These are phyloP conservation scores for Diddensiella santjacobensis DNA, from an alignment of 805 yeast species.

Conservation along the genomic window DNA sequence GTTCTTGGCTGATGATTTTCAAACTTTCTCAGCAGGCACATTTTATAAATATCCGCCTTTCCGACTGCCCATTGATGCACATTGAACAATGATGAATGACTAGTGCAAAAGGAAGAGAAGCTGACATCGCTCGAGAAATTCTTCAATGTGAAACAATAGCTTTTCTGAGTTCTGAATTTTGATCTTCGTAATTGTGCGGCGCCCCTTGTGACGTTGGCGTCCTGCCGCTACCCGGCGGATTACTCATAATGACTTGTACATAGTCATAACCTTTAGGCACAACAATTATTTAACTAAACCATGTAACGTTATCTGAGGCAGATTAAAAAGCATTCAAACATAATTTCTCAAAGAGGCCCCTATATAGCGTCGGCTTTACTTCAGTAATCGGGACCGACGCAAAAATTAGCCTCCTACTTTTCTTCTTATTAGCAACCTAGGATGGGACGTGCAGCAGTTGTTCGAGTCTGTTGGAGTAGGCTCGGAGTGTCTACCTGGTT, in stretches of 20 bases:
- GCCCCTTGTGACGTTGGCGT: not conserved
- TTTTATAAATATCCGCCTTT: not conserved
- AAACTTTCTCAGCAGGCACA: not conserved
- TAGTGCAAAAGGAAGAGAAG: slow-evolving; percentile 23
- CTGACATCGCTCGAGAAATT: slow-evolving; percentile 30
- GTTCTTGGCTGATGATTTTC: not conserved
- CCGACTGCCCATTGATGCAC: not conserved
- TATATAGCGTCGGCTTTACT: not conserved
- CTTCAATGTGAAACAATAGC: slow-evolving; percentile 26
- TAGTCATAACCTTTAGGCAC: slow-evolving; percentile 3
- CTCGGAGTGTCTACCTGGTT: not conserved
- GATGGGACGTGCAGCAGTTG: not conserved
- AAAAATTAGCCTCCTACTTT: not conserved
- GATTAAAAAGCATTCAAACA: not conserved
- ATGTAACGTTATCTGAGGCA: not conserved
- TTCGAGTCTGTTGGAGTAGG: not conserved
- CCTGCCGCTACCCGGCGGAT: not conserved
- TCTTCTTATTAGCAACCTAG: not conserved
- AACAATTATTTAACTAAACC: not conserved
- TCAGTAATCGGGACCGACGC: not conserved
- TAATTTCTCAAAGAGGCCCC: not conserved
- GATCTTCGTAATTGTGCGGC: not conserved
- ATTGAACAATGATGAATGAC: slow-evolving; percentile 6
- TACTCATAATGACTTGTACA: not conserved
- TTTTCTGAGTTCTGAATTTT: not conserved